Base-by-base conservation (phyloP, 352 stramenopile species). In the Phytophthora pini region DNA sequence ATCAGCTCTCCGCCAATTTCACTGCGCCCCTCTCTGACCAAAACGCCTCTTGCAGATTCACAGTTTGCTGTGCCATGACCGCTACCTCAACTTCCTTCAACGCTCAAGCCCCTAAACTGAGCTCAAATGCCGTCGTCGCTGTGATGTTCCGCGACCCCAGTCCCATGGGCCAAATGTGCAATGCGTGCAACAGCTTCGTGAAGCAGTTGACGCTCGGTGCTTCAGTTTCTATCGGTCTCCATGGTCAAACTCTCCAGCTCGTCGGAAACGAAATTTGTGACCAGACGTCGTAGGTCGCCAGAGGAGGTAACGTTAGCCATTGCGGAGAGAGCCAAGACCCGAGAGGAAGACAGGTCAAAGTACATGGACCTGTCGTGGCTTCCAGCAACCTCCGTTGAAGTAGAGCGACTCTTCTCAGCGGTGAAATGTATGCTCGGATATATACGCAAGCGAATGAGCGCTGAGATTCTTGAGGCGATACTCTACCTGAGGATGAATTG, bases 351-450 rank as follows among this genome's bases (percentile, higher is more conserved):
- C 8, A 47, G 17, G 49, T 49, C 24, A 15, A 26, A 24, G 2
- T 48, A 31, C 38, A 5, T 40, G 9, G 20, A 58, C 20, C 51
- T 41, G 48, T 39, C 24, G 24, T 26, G 24, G 24, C 24, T 26
- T 26, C 24, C 24, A 26, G 24, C 24, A 26, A 26, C 24, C 9
- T 58, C 51, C 20, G 51, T 58, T 12, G 38, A 49, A 15, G 38
- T 49, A 2, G 39, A 58, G 11, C 51, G 51, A 20, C 51, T 58
- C 26, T 58, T 58, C 39, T 58, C 51, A 1, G 38, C 38, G 4
- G 46, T 49, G 13, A 58, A 58, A 15, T 58, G 51, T n/a, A 58
- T 39, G 12, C 51, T 58, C 15, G 38, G 22, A 13, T 58, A 58
- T 27, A 13, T 49, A 15, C 51, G 51, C 4, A 58, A 58, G 51